phyloP scores from a whole-genome alignment of 176 grass and related monocot species.

The Alloteropsis semialata region DNA sequence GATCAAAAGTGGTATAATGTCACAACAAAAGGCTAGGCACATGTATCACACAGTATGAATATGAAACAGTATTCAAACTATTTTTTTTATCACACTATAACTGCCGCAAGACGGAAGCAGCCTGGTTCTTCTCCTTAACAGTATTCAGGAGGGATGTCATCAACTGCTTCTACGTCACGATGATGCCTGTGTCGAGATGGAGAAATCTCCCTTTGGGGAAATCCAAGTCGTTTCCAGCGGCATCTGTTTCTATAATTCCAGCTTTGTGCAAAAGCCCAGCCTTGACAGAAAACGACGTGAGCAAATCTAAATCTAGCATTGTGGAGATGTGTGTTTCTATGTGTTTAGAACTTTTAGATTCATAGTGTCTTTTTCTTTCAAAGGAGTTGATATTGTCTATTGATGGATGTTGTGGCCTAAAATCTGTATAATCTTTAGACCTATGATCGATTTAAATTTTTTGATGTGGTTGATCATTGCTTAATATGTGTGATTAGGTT shows the following conservation, averaged over 20 bases:
- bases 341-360: too few species aligned
- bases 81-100: background rate
- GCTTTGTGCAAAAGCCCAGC: slow-evolving; percentile 67
- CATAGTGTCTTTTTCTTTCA: too few species aligned
- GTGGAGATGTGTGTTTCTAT: too few species aligned
- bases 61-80: background rate
- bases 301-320: background rate
- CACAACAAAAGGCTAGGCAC: background rate
- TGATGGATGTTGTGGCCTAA: too few species aligned
- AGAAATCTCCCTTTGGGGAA: slow-evolving; percentile 87
- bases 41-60: background rate
- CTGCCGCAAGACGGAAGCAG: slow-evolving; percentile 54
- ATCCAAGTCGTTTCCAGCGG: slow-evolving; percentile 77
- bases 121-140: slow-evolving; percentile 55
- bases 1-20: background rate
- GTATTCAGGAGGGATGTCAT: slow-evolving; percentile 73
- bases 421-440: too few species aligned
- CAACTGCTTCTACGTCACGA: slow-evolving; percentile 73
- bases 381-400: too few species aligned
- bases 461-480: too few species aligned
- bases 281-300: background rate
- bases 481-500: too few species aligned
- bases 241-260: slow-evolving; percentile 83
- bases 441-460: too few species aligned
- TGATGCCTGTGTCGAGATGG: slow-evolving; percentile 83